Evolutionary conservation across 2,329 filamentous ascomycete species (phyloP), one percentile per base, ranked within the genome.

Genomic region (Torrubiella hemipterigena): DNA sequence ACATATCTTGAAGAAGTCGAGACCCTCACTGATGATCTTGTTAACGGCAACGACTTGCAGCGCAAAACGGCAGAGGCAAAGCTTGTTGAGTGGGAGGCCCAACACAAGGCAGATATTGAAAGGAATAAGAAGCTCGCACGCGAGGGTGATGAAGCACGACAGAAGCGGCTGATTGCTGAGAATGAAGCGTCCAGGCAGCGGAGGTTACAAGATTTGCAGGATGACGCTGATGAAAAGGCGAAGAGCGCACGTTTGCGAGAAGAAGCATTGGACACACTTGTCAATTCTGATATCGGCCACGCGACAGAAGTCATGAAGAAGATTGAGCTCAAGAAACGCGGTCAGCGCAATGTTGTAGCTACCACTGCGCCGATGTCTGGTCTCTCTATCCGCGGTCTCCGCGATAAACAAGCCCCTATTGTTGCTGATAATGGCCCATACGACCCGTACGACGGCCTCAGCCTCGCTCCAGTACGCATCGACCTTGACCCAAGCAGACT

Each of bases 1-100:
- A 79, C 95, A 55, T 95, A 96, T 59, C 74, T 98, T 10, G 85
- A 96, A 56, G 77, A 83, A 49, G 84, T 94, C 23, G 91, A 98
- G 61, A 76, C 81, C 42, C 71, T 95, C 38, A 87, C 87, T 2
- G 86, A 87, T 58, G 89, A 95, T 50, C 67, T 98, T 8, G 79
- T 95, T 32, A 68, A 76, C 41, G 76, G 78, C 25, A 67, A 63
- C 26, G 76, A 87, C 36, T 67, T 77, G 1, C 73, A 76, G n/a
- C 71, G 59, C 33, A 48, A 48, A 18, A 49, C 49, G 9, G 62
- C 63, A 23, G 71, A 69, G 40, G 42, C 46, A 16, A 48, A 61
- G 36, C 57, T 69, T 11, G 40, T 54, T 27, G 46, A 70, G 38
- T 95, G 87, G 61, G 77, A 85, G 47, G 69, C 77, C 27, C 70